These are phyloP conservation scores for Mycena olivaceomarginata DNA, from an alignment of 768 basidiomycete species.

Conservation along the genomic window DNA sequence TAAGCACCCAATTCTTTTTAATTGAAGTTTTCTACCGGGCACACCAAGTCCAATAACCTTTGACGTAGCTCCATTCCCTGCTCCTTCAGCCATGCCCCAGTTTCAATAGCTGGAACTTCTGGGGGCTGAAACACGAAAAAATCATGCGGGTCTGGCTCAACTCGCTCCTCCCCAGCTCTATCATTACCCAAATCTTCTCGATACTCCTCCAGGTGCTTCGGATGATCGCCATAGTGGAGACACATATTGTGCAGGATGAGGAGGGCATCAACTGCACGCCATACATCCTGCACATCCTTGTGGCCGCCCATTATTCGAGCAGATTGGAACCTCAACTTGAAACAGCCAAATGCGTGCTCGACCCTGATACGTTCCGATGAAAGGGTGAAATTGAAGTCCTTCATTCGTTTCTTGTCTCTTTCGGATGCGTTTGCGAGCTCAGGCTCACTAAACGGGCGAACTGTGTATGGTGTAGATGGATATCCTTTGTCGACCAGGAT, in stretches of 20 bases:
- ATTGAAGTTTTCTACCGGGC: too few relatives aligned
- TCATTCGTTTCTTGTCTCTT: not conserved
- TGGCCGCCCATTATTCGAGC: slow-evolving; percentile 27
- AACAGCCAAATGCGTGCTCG: slow-evolving; percentile 25
- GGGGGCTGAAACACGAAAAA: too few relatives aligned
- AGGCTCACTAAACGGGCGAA: slow-evolving; percentile 22
- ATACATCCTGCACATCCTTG: slow-evolving; percentile 27
- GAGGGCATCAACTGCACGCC: slow-evolving; percentile 20
- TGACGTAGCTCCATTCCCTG: too few relatives aligned
- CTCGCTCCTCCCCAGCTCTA: too few relatives aligned
- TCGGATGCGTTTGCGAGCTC: slow-evolving; percentile 9
- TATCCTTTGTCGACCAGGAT: slow-evolving; percentile 26
- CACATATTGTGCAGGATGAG: slow-evolving; percentile 29
- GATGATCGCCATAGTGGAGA: slow-evolving; percentile 21
- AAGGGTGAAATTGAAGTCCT: slow-evolving; percentile 21
- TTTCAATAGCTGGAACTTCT: too few relatives aligned
- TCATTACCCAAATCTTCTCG: slow-evolving; percentile 19
- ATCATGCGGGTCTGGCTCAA: too few relatives aligned
- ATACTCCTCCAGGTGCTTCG: slow-evolving; percentile 25
- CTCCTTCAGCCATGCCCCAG: too few relatives aligned
- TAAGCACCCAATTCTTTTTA: too few relatives aligned
- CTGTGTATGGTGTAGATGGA: slow-evolving; percentile 24
- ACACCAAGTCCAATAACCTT: too few relatives aligned
- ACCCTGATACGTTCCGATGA: slow-evolving; percentile 18
- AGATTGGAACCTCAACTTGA: slow-evolving; percentile 26